Evolutionary conservation across 768 basidiomycete genomes (phyloP).

Genomic region (Leccinum boreale): DNA sequence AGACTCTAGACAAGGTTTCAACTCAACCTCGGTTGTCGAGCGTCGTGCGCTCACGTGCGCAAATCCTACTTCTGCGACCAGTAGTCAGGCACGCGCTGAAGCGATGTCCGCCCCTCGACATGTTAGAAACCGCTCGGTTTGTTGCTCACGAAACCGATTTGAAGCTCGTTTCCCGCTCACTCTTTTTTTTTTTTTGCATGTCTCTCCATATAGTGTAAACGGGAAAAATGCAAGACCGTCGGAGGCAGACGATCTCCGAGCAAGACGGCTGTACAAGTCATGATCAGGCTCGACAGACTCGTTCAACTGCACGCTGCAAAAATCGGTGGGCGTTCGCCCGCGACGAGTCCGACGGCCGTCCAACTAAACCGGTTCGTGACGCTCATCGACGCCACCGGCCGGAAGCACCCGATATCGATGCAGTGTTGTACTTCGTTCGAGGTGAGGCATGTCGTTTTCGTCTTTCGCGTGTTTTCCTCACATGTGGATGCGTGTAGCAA

Average conservation of each 20-base stretch:
- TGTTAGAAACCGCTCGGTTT: conserved; percentile 10
- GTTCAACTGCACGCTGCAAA: conserved; percentile 19
- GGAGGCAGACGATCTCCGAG: conserved; percentile 3
- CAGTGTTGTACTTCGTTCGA: conserved; percentile 26
- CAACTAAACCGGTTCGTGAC: conserved; percentile 22
- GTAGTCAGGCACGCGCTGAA: background rate
- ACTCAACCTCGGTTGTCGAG: conserved; percentile 4
- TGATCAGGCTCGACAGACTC: conserved; percentile 20
- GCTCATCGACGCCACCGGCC: conserved; percentile 26
- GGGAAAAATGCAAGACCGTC: conserved; percentile 8
- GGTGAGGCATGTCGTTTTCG: conserved; percentile 2
- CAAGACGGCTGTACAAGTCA: conserved; percentile 15
- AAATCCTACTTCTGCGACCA: conserved; percentile 1
- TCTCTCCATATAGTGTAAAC: conserved; percentile 13
- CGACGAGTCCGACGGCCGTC: conserved; percentile 15
- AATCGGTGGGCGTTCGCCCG: conserved; percentile 6
- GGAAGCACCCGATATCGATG: conserved; percentile 24
- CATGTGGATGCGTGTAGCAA: conserved; percentile 13
- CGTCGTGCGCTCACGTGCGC: conserved; percentile 11
- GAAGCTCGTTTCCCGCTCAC: background rate
- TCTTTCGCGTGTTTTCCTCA: conserved; percentile 1
- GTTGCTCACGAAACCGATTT: background rate
- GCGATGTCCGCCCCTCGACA: conserved; percentile 1
- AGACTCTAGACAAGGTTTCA: conserved; percentile 16
- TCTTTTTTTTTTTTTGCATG: background rate